phyloP scores from a whole-genome alignment of 2,329 filamentous ascomycete species.

The Akanthomyces muscarius region DNA sequence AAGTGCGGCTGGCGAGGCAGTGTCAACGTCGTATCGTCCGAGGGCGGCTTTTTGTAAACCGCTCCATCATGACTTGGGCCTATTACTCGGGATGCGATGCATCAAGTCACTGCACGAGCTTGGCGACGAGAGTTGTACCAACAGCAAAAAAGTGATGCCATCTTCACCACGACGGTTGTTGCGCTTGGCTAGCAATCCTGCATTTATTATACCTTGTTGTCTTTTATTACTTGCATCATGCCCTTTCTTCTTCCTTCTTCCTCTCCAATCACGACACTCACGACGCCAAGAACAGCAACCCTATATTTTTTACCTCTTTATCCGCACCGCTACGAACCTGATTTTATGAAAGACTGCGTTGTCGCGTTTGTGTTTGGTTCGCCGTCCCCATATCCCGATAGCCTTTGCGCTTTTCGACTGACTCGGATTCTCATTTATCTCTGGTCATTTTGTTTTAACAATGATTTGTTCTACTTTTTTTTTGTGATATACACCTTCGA shows the following conservation, averaged over 20 bases:
- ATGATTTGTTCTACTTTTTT: background rate
- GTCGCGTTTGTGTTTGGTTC: background rate
- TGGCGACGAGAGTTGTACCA: background rate
- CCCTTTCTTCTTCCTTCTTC: background rate
- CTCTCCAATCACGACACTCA: conserved; percentile 7
- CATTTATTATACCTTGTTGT: background rate
- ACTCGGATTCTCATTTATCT: background rate
- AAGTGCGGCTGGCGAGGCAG: conserved; percentile 55
- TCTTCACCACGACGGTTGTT: background rate
- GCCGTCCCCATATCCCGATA: background rate
- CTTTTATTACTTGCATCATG: background rate
- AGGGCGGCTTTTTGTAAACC: conserved; percentile 52
- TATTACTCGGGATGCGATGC: background rate
- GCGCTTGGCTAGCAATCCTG: background rate
- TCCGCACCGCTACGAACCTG: background rate
- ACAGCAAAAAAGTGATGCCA: conserved; percentile 1
- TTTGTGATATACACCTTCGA: background rate
- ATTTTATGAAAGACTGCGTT: background rate
- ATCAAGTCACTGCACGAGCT: background rate
- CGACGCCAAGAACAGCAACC: conserved; percentile 11
- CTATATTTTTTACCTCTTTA: background rate
- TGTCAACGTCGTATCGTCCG: conserved; percentile 49
- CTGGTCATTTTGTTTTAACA: background rate
- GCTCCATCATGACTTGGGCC: background rate
- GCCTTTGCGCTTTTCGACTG: background rate